These are phyloP conservation scores for Trichosporon sp. DNA, from an alignment of 1,284 basidiomycete species.

Conservation along the genomic window DNA sequence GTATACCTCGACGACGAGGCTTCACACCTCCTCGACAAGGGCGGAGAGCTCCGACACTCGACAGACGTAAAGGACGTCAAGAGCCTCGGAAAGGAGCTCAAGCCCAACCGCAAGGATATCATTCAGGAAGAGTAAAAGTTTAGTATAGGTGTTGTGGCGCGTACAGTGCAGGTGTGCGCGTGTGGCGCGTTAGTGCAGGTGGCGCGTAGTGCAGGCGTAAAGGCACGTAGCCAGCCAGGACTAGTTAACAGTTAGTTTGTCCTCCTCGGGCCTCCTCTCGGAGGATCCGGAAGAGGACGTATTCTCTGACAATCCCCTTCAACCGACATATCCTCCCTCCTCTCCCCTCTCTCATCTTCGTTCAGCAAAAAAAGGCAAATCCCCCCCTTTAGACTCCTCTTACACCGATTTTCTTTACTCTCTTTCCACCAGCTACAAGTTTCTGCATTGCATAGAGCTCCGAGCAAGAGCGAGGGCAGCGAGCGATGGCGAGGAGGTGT, in stretches of 20 bases:
- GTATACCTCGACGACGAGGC: constrained; percentile 44
- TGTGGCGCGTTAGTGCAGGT: too few species aligned
- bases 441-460: constrained; percentile 3
- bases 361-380: neutral
- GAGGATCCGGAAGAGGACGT: too few species aligned
- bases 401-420: neutral
- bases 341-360: neutral
- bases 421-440: neutral
- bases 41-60: constrained; percentile 44
- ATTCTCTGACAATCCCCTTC: neutral
- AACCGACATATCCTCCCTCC: neutral
- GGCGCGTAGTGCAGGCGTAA: too few species aligned
- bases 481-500: too few species aligned
- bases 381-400: neutral
- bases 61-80: constrained; percentile 36
- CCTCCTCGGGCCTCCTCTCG: too few species aligned
- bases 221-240: too few species aligned
- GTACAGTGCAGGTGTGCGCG: too few species aligned
- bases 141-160: too few species aligned
- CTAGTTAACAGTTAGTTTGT: too few species aligned
- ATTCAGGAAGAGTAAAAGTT: constrained; percentile 32
- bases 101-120: constrained; percentile 48
- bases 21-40: constrained; percentile 39
- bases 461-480: too few species aligned
- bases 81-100: constrained; percentile 36